phyloP scores from a whole-genome alignment of 1,284 basidiomycete species.

The Papiliotrema fonsecae region DNA sequence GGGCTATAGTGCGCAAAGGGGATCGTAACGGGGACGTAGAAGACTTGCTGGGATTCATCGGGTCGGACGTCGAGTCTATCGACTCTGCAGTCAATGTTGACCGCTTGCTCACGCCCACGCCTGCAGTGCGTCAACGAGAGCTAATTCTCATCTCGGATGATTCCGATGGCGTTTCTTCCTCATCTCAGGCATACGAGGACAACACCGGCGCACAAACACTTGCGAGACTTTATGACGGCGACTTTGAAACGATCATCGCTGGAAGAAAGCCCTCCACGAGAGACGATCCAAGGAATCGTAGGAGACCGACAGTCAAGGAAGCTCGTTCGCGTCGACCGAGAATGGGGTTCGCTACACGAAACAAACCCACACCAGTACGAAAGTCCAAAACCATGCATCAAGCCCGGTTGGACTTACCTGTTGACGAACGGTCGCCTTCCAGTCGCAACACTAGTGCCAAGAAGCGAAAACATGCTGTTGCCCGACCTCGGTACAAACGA shows the following conservation, averaged over 20 bases:
- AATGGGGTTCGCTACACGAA: conserved; percentile 17
- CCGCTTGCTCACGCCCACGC: background rate
- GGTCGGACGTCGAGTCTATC: conserved; percentile 2
- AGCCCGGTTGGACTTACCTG: conserved; percentile 31
- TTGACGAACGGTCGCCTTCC: conserved; percentile 11
- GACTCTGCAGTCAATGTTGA: background rate
- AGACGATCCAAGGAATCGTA: background rate
- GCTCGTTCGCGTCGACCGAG: background rate
- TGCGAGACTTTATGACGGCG: conserved; percentile 35
- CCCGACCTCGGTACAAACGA: conserved; percentile 3
- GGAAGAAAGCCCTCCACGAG: background rate
- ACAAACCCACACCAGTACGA: background rate
- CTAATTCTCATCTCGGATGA: conserved; percentile 15
- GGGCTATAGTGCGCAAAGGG: conserved; percentile 29
- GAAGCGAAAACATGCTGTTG: background rate
- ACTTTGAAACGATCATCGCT: conserved; percentile 38
- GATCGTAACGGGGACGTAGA: conserved; percentile 9
- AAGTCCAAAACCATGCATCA: conserved; percentile 15
- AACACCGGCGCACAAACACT: conserved; percentile 25
- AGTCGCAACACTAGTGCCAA: background rate
- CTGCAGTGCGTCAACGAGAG: background rate
- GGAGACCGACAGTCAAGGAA: background rate
- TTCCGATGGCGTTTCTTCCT: conserved; percentile 14
- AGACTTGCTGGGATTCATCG: conserved; percentile 19
- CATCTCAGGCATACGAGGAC: conserved; percentile 31